Evolutionary conservation across 441 rosid species (phyloP).

Genomic region (Omphalea diandra): DNA sequence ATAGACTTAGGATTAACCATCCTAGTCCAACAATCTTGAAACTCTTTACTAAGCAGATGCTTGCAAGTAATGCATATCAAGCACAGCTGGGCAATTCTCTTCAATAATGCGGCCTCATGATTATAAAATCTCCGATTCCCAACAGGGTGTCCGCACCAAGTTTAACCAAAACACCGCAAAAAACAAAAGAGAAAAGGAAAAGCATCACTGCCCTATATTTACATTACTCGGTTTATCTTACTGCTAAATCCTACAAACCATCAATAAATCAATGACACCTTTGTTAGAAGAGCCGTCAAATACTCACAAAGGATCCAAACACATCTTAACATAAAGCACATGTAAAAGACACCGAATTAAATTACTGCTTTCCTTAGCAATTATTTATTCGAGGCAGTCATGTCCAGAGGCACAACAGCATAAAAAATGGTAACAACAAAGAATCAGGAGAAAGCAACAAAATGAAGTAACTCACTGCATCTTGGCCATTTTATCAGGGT

Average conservation of each 20-base stretch:
- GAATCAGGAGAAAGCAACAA: neutral
- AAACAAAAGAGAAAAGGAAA: neutral
- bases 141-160: neutral
- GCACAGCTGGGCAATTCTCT: neutral
- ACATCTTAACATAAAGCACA: neutral
- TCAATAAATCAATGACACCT: too few relatives aligned
- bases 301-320: too few relatives aligned
- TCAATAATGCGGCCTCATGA: neutral
- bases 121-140: neutral
- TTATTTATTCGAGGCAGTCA: too few relatives aligned
- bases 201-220: neutral
- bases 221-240: too few relatives aligned
- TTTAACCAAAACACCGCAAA: neutral
- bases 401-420: neutral
- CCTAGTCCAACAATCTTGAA: too few relatives aligned
- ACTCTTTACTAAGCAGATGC: neutral
- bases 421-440: neutral
- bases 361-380: neutral
- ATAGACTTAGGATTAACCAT: too few relatives aligned
- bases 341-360: neutral
- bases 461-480: slow-evolving; percentile 66
- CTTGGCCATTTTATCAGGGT: slow-evolving; percentile 77
- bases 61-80: neutral
- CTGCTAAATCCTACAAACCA: too few relatives aligned
- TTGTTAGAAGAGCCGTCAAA: too few relatives aligned